Evolutionary conservation across 2,329 filamentous ascomycete genomes (phyloP).

Genomic region (Ploettnerulaceae sp.): DNA sequence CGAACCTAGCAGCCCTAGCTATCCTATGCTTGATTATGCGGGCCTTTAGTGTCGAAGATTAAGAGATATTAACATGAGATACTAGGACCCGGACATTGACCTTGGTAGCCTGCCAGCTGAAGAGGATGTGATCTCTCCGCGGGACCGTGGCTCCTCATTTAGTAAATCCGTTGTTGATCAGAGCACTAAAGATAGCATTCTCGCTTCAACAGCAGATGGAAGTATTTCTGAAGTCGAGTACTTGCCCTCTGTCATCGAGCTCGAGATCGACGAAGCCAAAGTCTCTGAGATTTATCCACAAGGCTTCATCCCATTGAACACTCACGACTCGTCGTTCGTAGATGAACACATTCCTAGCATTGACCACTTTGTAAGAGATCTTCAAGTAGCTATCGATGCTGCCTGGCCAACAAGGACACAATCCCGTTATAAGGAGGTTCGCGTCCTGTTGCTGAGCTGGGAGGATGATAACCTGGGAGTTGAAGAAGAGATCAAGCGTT

Average conservation of each 20-base stretch:
- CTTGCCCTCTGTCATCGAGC: background rate
- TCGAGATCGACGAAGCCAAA: background rate
- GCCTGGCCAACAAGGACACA: slow-evolving; percentile 7
- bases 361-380: slow-evolving; percentile 8
- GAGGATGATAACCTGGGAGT: slow-evolving; percentile 14
- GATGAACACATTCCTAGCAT: slow-evolving; percentile 6
- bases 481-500: background rate
- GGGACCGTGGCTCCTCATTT: background rate
- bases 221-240: background rate
- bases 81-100: too few species aligned
- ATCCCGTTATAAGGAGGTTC: slow-evolving; percentile 5
- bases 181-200: background rate
- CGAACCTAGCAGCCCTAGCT: too few species aligned
- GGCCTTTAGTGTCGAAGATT: background rate
- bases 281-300: too few species aligned
- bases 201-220: background rate
- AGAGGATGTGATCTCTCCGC: background rate
- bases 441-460: slow-evolving; percentile 15
- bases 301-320: slow-evolving; percentile 5
- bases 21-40: too few species aligned
- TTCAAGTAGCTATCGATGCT: slow-evolving; percentile 9
- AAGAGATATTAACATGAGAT: background rate
- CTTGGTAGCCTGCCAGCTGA: too few species aligned
- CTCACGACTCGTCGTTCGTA: slow-evolving; percentile 1
- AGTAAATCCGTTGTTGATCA: background rate